Evolutionary conservation across 352 stramenopile genomes (phyloP).

Genomic region (Pythium scleroteichum): DNA sequence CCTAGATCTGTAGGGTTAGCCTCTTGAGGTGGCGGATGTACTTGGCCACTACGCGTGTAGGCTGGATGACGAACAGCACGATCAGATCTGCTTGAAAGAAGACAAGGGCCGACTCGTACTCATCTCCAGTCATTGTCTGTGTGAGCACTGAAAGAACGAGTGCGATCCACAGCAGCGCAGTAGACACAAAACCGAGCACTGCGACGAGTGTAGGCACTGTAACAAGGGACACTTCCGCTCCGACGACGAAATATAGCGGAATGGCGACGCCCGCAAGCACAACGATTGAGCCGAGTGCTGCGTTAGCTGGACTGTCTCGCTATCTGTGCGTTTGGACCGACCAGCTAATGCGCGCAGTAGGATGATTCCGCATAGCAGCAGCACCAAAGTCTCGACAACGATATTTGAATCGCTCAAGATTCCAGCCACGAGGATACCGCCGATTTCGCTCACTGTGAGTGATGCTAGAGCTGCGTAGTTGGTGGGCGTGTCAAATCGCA

Average conservation of each 20-base stretch:
- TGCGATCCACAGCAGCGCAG: conserved; percentile 7
- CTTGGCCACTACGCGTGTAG: neutral
- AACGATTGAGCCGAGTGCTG: neutral
- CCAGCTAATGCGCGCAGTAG: conserved; percentile 1
- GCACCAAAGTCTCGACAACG: neutral
- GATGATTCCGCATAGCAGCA: conserved; percentile 1
- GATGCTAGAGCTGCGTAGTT: conserved; percentile 20
- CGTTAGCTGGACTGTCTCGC: neutral
- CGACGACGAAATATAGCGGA: neutral
- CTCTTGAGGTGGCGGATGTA: neutral
- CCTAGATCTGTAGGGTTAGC: neutral
- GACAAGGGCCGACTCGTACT: conserved; percentile 12
- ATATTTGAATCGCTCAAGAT: neutral
- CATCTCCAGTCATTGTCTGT: conserved; percentile 9
- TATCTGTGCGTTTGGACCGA: neutral
- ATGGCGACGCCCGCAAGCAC: neutral
- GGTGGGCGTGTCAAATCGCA: conserved; percentile 23
- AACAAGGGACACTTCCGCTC: neutral
- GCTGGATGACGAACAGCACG: conserved; percentile 13
- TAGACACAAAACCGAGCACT: neutral
- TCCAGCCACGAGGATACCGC: neutral
- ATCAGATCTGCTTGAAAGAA: conserved; percentile 24
- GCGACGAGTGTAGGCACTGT: neutral
- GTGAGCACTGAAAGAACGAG: conserved; percentile 8
- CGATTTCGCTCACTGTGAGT: conserved; percentile 13